phyloP scores from a whole-genome alignment of 192 early-diverging fungal species.

The Entomortierella chlamydospora region DNA sequence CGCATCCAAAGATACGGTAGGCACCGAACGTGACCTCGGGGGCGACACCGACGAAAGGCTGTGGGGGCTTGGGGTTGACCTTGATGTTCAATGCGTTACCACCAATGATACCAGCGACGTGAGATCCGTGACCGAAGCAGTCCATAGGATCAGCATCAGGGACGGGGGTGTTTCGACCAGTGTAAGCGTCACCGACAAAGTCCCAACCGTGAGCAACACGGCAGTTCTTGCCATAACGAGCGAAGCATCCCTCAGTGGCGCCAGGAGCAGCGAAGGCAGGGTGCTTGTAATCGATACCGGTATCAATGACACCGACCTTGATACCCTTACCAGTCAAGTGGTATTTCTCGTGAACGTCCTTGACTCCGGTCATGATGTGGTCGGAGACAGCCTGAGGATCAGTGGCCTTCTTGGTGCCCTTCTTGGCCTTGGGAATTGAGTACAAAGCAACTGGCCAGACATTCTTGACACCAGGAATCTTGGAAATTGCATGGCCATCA shows the following conservation, averaged over 20 bases:
- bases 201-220: slow-evolving; percentile 70
- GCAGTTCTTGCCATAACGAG: slow-evolving; percentile 66
- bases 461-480: slow-evolving; percentile 48
- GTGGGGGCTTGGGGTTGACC: slow-evolving; percentile 16
- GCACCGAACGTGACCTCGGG: slow-evolving; percentile 77
- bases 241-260: slow-evolving; percentile 63
- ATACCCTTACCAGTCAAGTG: slow-evolving; percentile 56
- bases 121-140: slow-evolving; percentile 66
- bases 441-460: slow-evolving; percentile 60
- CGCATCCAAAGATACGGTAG: slow-evolving; percentile 75
- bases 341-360: slow-evolving; percentile 44
- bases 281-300: slow-evolving; percentile 69
- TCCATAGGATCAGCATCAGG: slow-evolving; percentile 62
- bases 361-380: slow-evolving; percentile 59
- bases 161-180: slow-evolving; percentile 47
- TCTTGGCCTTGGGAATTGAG: slow-evolving; percentile 17
- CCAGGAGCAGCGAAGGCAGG: slow-evolving; percentile 67
- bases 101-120: slow-evolving; percentile 64
- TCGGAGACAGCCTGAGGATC: slow-evolving; percentile 25
- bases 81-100: slow-evolving; percentile 39
- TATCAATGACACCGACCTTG: slow-evolving; percentile 70
- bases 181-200: slow-evolving; percentile 66
- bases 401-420: slow-evolving; percentile 17
- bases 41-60: slow-evolving; percentile 70
- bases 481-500: slow-evolving; percentile 33